Conservation (phyloP, 1,284 basidiomycete species). For the Melampsora occidentalis region DNA sequence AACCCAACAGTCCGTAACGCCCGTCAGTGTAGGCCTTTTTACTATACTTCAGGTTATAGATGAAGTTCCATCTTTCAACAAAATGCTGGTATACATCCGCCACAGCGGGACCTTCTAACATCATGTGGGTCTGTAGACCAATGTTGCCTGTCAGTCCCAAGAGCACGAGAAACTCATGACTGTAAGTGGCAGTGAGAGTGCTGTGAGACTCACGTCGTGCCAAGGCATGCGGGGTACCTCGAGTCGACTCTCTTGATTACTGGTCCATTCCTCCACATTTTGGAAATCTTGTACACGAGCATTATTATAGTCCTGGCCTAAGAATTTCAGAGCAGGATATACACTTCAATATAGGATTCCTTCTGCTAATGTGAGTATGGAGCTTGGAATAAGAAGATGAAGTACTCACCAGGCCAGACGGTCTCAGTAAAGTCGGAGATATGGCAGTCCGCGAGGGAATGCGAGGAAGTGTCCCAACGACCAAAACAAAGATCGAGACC, state of each 20-base stretch:
- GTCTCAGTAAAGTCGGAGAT: slow-evolving; percentile 75
- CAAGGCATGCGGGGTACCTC: slow-evolving; percentile 67
- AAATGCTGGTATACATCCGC: slow-evolving; percentile 89
- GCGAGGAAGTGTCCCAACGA: slow-evolving; percentile 79
- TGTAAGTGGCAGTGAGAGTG: not conserved
- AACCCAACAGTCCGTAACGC: slow-evolving; percentile 71
- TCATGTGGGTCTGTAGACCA: slow-evolving; percentile 62
- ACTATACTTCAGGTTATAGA: slow-evolving; percentile 54
- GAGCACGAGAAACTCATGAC: not conserved
- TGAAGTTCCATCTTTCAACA: slow-evolving; percentile 72
- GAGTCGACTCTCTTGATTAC: slow-evolving; percentile 57
- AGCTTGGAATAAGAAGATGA: not conserved
- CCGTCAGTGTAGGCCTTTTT: slow-evolving; percentile 51
- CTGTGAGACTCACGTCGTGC: slow-evolving; percentile 66
- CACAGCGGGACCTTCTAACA: slow-evolving; percentile 74
- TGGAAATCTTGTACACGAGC: slow-evolving; percentile 72
- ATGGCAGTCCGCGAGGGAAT: slow-evolving; percentile 80
- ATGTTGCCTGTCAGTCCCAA: slow-evolving; percentile 2
- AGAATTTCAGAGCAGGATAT: not conserved
- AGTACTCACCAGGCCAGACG: slow-evolving; percentile 70
- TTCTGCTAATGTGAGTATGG: not conserved
- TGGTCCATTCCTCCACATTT: slow-evolving; percentile 72
- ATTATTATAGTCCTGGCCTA: slow-evolving; percentile 58
- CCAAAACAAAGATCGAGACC: slow-evolving; percentile 91
- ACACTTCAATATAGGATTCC: too few relatives aligned